Evolutionary conservation across 2,329 filamentous ascomycete genomes (phyloP).

Genomic region (Colletotrichum sp.): DNA sequence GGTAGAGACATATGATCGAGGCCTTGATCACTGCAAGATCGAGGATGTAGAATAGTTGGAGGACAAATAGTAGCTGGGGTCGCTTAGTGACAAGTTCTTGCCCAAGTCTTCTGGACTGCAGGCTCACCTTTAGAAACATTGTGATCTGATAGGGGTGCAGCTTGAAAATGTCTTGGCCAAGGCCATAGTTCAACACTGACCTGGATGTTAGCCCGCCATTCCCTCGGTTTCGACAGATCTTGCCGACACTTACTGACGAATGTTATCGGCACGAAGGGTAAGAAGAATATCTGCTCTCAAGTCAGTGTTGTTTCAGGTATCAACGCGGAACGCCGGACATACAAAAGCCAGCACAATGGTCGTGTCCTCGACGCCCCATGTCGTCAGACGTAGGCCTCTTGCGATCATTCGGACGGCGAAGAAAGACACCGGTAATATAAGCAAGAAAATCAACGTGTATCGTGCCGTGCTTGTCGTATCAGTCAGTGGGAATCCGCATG

Average conservation of each 20-base stretch:
- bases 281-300: not conserved
- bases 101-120: rapidly evolving
- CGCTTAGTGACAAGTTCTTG: not conserved
- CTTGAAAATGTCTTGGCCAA: not conserved
- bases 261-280: not conserved
- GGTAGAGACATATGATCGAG: not conserved
- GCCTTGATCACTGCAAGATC: not conserved
- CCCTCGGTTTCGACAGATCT: not conserved
- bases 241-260: not conserved
- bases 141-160: not conserved
- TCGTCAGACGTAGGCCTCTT: not conserved
- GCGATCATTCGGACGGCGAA: not conserved
- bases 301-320: not conserved
- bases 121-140: not conserved
- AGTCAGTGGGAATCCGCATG: not conserved
- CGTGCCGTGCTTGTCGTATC: not conserved
- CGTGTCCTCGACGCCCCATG: not conserved
- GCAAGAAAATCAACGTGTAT: not conserved
- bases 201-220: not conserved
- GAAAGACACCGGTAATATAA: not conserved
- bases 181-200: not conserved
- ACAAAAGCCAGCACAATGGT: not conserved
- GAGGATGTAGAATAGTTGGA: not conserved
- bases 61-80: not conserved
- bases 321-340: not conserved